phyloP scores from a whole-genome alignment of 768 basidiomycete genomes.

The Russula dissimulans region DNA sequence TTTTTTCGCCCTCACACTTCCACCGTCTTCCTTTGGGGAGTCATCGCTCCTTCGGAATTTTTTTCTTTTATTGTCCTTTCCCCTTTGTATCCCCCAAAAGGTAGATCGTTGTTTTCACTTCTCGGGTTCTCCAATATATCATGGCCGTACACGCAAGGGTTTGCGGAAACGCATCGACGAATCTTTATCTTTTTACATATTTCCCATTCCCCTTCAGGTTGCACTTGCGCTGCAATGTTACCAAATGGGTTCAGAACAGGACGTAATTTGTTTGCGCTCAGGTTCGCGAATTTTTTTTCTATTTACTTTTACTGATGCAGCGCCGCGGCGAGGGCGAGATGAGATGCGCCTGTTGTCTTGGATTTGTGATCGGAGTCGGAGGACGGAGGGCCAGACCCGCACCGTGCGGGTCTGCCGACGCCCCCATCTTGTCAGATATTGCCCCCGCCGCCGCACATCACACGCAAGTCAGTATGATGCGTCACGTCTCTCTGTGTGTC shows the following conservation, averaged over 20 bases:
- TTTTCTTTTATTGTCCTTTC: background rate
- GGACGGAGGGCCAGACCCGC: background rate
- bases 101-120: background rate
- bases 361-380: background rate
- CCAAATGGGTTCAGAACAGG: constrained; percentile 15
- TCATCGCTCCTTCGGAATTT: background rate
- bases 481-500: no score
- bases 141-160: no score
- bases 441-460: no score
- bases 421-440: no score
- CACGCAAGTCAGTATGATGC: no score
- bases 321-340: background rate
- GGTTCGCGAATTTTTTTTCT: background rate
- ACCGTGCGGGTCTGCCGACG: background rate
- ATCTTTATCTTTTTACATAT: no score
- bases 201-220: no score
- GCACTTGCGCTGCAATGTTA: background rate
- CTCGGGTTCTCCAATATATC: no score
- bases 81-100: background rate
- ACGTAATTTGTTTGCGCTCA: background rate
- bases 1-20: background rate
- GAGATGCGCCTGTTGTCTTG: background rate
- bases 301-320: background rate
- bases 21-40: background rate
- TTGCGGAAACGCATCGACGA: no score